Evolutionary conservation across 495 filamentous ascomycete species (phyloP).

Genomic region (Symbiotaphrina buchneri): DNA sequence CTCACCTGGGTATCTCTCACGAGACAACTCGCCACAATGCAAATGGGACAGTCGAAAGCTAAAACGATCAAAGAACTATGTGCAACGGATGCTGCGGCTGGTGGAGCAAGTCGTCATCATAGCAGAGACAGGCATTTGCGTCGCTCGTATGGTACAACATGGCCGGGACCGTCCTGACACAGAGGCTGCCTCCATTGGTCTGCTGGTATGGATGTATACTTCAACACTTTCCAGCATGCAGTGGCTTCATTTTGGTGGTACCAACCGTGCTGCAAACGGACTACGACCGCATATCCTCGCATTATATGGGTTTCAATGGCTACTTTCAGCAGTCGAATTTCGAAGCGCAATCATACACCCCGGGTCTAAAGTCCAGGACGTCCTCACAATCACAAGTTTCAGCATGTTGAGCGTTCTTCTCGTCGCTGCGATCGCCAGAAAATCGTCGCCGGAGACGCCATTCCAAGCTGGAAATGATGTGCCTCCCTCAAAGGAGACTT

Average conservation of each 20-base stretch:
- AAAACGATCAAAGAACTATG: no score
- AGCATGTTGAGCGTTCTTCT: conserved; percentile 46
- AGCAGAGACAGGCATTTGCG: conserved; percentile 36
- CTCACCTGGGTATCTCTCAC: conserved; percentile 31
- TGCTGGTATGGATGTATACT: conserved; percentile 64
- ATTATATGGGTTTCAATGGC: conserved; percentile 71
- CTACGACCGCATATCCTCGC: conserved; percentile 84
- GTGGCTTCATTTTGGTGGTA: conserved; percentile 43
- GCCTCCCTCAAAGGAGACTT: conserved; percentile 62
- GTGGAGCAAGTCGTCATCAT: conserved; percentile 56
- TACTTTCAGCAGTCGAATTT: conserved; percentile 52
- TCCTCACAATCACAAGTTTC: conserved; percentile 47
- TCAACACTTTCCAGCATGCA: conserved; percentile 51
- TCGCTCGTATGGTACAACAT: conserved; percentile 29
- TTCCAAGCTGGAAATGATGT: conserved; percentile 72
- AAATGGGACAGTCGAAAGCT: conserved; percentile 48
- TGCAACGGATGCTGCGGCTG: no score
- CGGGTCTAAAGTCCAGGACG: conserved; percentile 29
- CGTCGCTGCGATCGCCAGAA: conserved; percentile 58
- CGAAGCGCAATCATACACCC: conserved; percentile 73
- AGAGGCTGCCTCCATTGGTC: conserved; percentile 36
- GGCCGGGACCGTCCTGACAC: conserved; percentile 29
- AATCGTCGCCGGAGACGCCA: conserved; percentile 73
- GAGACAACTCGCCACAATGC: conserved; percentile 52
- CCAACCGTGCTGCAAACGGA: conserved; percentile 35